Base-by-base conservation (phyloP, 1,139 yeast genomes). In the Yamadazyma dendronema region DNA sequence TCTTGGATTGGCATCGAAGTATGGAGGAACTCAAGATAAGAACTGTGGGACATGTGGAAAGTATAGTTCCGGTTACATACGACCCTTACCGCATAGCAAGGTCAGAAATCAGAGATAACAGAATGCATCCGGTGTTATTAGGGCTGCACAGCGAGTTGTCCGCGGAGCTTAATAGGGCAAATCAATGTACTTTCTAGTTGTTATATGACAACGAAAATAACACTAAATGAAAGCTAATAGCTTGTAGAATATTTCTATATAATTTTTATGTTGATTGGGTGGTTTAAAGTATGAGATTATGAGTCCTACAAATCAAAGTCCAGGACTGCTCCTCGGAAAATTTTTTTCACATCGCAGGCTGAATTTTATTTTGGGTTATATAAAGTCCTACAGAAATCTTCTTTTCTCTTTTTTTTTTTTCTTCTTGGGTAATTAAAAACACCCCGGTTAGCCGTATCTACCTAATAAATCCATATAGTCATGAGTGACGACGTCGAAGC, bases 401-500 rank as follows among this genome's bases (percentile, higher is more conserved):
- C 31, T 25, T 31, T 37, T 37, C 33, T 33, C 33, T 33, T 31
- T 23, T 35, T 40, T 35, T 37, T 32, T 37, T 25, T 37, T 40
- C 31, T 40, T 38, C 38, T 41, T 38, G 47, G 49, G 46, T 36
- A 32, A 13, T 25, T 31, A 26, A 22, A 14, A 33, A 38, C 38
- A 40, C 22, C 37, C 17, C 5, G 29, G 16, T 14, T 26, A 26
- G 29, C 29, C 17, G n/a, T 26, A 26, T 5, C 29, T 11, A 24
- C 6, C 26, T n/a, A 10, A 16, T 11, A 4, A 34, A 13, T 21
- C 17, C 21, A 13, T 13, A 26, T 17, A 27, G 19, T 24, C 33
- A 65, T 65, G 70, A 35, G 59, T 38, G 56, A 52, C 31, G 72
- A 64, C 32, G 57, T 59, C 31, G 72, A 66, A 55, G 59, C 58